A percentile compares a stretch with the other conserved stretches of the same genome.
Conservation (phyloP, 805 yeast species). For the Candida tammaniensis region DNA sequence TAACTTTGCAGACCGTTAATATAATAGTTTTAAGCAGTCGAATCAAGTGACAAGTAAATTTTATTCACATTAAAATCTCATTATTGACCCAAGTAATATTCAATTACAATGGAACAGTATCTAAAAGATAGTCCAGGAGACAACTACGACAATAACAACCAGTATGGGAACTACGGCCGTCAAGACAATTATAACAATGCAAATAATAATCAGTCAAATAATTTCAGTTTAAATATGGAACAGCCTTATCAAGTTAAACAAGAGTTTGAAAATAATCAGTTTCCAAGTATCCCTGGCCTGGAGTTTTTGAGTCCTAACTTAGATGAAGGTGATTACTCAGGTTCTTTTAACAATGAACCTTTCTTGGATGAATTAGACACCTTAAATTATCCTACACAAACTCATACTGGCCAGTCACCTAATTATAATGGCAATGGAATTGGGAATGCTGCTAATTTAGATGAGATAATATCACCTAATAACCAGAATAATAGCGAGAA, state of each 20-base stretch:
- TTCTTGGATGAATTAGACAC: constrained; percentile 30
- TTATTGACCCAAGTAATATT: too few relatives aligned
- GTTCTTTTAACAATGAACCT: constrained; percentile 22
- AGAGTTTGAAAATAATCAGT: constrained; percentile 7
- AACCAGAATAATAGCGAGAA: constrained; percentile 9
- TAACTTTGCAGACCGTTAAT: too few relatives aligned
- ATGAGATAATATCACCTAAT: constrained; percentile 37
- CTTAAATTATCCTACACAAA: constrained; percentile 8
- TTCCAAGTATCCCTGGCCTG: constrained; percentile 13
- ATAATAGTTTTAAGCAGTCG: too few relatives aligned
- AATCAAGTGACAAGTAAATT: too few relatives aligned
- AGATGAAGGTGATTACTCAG: constrained; percentile 6
- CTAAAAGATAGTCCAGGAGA: constrained; percentile 33
- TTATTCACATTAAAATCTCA: too few relatives aligned
- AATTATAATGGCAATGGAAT: constrained; percentile 10
- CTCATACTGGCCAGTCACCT: constrained; percentile 10
- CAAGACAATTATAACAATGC: constrained; percentile 4
- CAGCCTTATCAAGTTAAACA: constrained; percentile 11
- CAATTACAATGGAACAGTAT: constrained; percentile 26
- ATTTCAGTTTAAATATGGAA: constrained; percentile 15
- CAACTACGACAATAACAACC: constrained; percentile 5
- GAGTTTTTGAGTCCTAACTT: constrained; percentile 13
- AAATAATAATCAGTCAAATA: constrained; percentile 11
- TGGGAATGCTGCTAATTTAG: constrained; percentile 27
- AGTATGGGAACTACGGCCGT: background rate